Evolutionary conservation across 2,329 filamentous ascomycete species (phyloP), one percentile per base, ranked within the genome.

Genomic region (Trichoderma sp.): DNA sequence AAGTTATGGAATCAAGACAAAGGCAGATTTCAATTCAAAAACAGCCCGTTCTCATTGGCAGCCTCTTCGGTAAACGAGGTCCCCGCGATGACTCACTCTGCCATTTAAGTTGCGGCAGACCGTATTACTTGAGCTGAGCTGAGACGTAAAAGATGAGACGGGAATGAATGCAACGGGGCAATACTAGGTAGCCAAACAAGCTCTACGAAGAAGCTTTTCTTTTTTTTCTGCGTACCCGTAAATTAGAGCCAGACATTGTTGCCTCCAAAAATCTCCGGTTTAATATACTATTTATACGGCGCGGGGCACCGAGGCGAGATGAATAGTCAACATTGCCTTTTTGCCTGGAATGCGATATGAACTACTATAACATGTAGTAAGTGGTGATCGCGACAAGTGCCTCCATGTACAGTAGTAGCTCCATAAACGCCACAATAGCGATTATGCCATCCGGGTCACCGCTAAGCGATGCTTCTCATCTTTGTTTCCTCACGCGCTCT

Each of bases 81-180:
- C 7, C 39, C 39, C 39, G 7, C 39, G 16, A n/a, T 43, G 39
- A 43, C 39, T 43, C 39, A 34, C 32, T 34, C 32, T 14, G 11
- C 16, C 16, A n/a, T 58, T 58, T 37, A 32, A 58, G 55, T 58
- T 58, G 55, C 30, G 55, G 55, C 55, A 37, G 30, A 7, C 55
- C 32, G 32, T 32, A 58, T 58, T 32, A 58, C 30, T 32, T 58
- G 55, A 58, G 55, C 55, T 58, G 55, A 58, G 55, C 34, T 24
- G 21, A 58, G 32, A 37, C 30, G 55, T 34, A 58, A 43, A 43
- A 43, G 39, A 43, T 43, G 39, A 43, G 39, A 43, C 39, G 39
- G 39, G 39, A 43, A n/a, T 43, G 39, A 43, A 18, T 43, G 4
- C 28, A 30, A 30, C 28, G 39, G 39, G 16, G 16, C 39, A 43